A percentile compares a stretch with the other conserved stretches of the same genome.
Evolutionary conservation across 1,139 yeast genomes (phyloP).

Genomic region (Diutina catenulata): DNA sequence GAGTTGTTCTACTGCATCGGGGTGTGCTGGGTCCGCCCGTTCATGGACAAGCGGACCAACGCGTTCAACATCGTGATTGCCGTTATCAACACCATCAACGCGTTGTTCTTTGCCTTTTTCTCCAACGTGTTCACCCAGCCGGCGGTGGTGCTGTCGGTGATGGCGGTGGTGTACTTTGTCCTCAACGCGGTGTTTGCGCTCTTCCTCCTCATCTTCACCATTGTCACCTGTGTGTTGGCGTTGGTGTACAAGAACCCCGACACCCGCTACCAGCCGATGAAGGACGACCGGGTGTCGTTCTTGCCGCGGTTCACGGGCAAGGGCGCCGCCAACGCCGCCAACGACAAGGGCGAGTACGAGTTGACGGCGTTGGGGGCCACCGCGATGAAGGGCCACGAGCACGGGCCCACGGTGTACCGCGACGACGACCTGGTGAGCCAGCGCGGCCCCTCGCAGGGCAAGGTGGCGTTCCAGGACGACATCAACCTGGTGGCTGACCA

Average conservation of each 20-base stretch:
- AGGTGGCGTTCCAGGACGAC: conserved; percentile 2
- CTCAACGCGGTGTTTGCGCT: conserved; percentile 84
- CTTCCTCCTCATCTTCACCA: conserved; percentile 70
- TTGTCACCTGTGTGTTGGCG: conserved; percentile 79
- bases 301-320: conserved; percentile 49
- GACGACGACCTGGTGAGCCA: neutral
- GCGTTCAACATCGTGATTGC: conserved; percentile 81
- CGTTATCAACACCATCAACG: conserved; percentile 67
- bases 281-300: conserved; percentile 91
- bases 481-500: conserved; percentile 1
- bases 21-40: conserved; percentile 69
- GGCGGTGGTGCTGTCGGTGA: conserved; percentile 75
- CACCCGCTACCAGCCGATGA: conserved; percentile 91
- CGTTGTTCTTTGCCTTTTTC: conserved; percentile 80
- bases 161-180: conserved; percentile 87
- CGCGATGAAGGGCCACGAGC: conserved; percentile 73
- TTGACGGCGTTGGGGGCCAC: conserved; percentile 82
- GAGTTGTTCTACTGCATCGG: conserved; percentile 60
- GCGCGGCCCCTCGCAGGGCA: neutral
- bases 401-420: conserved; percentile 1
- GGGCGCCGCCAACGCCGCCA: conserved; percentile 23
- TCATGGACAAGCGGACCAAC: conserved; percentile 90
- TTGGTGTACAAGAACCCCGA: conserved; percentile 86
- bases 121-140: conserved; percentile 79
- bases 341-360: conserved; percentile 54